Conservation (phyloP, 805 yeast species). For the Cyberlindnera nakhonratchasimensis region DNA sequence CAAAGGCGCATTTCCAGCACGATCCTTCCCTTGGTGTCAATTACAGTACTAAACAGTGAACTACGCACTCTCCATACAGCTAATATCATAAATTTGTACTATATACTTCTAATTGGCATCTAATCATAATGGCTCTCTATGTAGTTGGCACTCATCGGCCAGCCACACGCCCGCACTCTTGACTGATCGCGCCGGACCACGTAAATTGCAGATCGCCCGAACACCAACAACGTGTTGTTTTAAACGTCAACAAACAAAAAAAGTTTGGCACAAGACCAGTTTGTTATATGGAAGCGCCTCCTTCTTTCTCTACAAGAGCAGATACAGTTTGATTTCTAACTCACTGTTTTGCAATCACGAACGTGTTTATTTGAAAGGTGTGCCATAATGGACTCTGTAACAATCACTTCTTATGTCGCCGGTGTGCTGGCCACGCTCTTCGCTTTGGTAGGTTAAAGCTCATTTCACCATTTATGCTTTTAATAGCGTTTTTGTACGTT, state of each 20-base stretch:
- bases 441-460: slow-evolving; percentile 6
- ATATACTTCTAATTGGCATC: too few species aligned
- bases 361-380: too few species aligned
- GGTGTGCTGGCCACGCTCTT: slow-evolving; percentile 6
- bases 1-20: slow-evolving; percentile 22
- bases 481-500: too few species aligned
- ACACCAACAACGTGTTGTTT: not conserved
- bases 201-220: not conserved
- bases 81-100: too few species aligned
- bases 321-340: too few species aligned
- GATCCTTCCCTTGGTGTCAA: slow-evolving; percentile 14
- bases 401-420: not conserved
- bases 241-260: slow-evolving; percentile 1
- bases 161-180: too few species aligned
- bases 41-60: not conserved
- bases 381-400: not conserved
- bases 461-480: too few species aligned
- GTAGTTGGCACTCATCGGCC: too few species aligned
- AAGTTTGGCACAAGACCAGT: not conserved
- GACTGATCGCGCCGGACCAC: not conserved
- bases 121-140: too few species aligned
- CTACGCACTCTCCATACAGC: too few species aligned
- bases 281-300: not conserved
- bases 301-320: too few species aligned
- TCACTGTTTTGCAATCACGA: too few species aligned